A percentile compares a stretch with the other conserved stretches of the same genome.
These are phyloP conservation scores for Trametes pubescens DNA, from an alignment of 1,284 basidiomycete genomes.

Conservation along the genomic window DNA sequence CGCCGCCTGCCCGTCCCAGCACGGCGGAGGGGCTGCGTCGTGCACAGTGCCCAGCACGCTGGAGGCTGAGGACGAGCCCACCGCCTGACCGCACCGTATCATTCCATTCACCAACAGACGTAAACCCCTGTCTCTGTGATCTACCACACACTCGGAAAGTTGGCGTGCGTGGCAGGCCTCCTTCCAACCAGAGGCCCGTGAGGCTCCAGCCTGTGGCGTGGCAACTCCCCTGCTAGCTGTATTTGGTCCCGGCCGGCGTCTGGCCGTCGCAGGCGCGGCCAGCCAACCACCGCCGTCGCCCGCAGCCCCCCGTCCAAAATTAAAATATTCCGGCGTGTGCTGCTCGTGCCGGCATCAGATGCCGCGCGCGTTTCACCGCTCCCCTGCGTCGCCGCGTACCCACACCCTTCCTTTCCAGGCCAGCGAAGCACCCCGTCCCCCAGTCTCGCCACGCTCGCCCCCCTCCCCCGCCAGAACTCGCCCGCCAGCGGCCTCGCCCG, in stretches of 20 bases:
- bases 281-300: constrained; percentile 14
- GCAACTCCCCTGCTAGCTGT: constrained; percentile 21
- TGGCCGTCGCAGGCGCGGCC: constrained; percentile 1
- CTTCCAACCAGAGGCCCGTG: constrained; percentile 3
- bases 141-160: constrained; percentile 32
- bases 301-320: constrained; percentile 25
- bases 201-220: constrained; percentile 28
- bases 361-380: constrained; percentile 33
- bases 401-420: constrained; percentile 25
- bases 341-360: constrained; percentile 32
- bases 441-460: constrained; percentile 23
- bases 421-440: constrained; percentile 18
- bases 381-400: constrained; percentile 25
- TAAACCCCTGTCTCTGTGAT: constrained; percentile 32
- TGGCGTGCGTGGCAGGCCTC: constrained; percentile 19
- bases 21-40: too few relatives aligned
- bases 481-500: constrained; percentile 17
- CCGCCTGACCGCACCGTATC: constrained; percentile 25
- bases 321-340: constrained; percentile 30
- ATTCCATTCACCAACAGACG: constrained; percentile 31
- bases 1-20: not conserved
- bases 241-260: constrained; percentile 18
- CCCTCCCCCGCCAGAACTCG: constrained; percentile 16
- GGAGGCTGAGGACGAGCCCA: not conserved
- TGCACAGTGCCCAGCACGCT: not conserved